Conservation (phyloP, 805 yeast species). For the Candida maris region DNA sequence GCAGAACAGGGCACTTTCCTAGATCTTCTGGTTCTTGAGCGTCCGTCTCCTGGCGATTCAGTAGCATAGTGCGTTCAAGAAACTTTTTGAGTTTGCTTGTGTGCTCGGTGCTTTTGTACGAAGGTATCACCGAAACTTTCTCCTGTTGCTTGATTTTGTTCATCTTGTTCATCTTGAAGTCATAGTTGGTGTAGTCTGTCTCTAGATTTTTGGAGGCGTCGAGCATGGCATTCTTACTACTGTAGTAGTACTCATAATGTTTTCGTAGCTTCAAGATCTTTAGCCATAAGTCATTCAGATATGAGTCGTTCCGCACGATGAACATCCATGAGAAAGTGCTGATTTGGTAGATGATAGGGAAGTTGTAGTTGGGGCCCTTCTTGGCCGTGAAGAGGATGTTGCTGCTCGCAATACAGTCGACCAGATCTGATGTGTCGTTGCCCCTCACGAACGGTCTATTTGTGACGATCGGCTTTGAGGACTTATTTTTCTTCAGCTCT, state of each 20-base stretch:
- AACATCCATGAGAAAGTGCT: conserved; percentile 58
- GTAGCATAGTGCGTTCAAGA: conserved; percentile 25
- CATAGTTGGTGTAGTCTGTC: conserved; percentile 30
- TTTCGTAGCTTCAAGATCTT: conserved; percentile 34
- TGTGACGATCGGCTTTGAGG: conserved; percentile 1
- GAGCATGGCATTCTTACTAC: conserved; percentile 28
- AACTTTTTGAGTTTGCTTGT: conserved; percentile 31
- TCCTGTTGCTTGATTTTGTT: conserved; percentile 20
- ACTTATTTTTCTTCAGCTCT: conserved; percentile 17
- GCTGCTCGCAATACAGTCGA: conserved; percentile 33
- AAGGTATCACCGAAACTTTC: conserved; percentile 15
- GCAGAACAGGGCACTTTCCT: conserved; percentile 9
- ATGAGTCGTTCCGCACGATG: conserved; percentile 56
- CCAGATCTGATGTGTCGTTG: conserved; percentile 24
- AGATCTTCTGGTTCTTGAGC: conserved; percentile 2
- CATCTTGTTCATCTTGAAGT: conserved; percentile 25
- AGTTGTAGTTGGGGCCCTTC: conserved; percentile 31
- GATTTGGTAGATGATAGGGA: conserved; percentile 36
- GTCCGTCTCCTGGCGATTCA: conserved; percentile 6
- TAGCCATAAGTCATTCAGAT: conserved; percentile 50
- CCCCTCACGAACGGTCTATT: conserved; percentile 12
- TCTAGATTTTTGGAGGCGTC: conserved; percentile 30
- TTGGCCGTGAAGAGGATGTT: conserved; percentile 36
- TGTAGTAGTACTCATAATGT: conserved; percentile 35
- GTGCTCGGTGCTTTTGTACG: conserved; percentile 28